These are phyloP conservation scores for Heterobasidion occidentale DNA, from an alignment of 1,284 basidiomycete species.

Conservation along the genomic window DNA sequence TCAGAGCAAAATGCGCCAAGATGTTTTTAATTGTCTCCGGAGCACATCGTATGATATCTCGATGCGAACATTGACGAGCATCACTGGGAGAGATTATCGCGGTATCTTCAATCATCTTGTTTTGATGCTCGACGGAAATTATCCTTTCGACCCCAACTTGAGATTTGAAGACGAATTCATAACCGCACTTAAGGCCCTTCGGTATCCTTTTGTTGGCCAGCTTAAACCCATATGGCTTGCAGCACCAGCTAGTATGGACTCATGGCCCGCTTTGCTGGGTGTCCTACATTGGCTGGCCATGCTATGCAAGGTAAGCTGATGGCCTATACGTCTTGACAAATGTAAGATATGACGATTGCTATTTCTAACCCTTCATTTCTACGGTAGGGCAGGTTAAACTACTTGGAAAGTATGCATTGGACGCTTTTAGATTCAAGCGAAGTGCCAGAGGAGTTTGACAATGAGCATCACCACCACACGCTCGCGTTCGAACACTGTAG, in stretches of 20 bases:
- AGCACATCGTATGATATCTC: slow-evolving; percentile 57
- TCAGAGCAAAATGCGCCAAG: slow-evolving; percentile 67
- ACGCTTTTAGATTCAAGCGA: slow-evolving; percentile 15
- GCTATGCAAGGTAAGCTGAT: slow-evolving; percentile 54
- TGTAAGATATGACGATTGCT: neutral
- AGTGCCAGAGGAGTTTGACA: slow-evolving; percentile 64
- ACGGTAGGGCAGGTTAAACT: slow-evolving; percentile 34
- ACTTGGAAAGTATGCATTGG: slow-evolving; percentile 28
- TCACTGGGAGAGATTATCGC: slow-evolving; percentile 78
- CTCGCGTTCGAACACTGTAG: slow-evolving; percentile 71
- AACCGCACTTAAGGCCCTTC: slow-evolving; percentile 60
- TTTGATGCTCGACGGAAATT: slow-evolving; percentile 62
- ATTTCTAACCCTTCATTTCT: neutral
- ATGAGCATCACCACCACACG: slow-evolving; percentile 65
- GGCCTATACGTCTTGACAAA: neutral
- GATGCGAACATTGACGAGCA: slow-evolving; percentile 58
- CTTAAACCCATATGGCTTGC: slow-evolving; percentile 80
- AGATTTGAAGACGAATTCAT: slow-evolving; percentile 81
- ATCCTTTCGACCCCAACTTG: slow-evolving; percentile 44
- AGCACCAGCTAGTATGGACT: slow-evolving; percentile 76
- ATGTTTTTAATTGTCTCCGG: slow-evolving; percentile 64
- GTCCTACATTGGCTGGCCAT: slow-evolving; percentile 86
- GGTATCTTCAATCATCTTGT: slow-evolving; percentile 74
- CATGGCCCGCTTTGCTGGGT: slow-evolving; percentile 77
- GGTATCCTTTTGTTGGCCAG: slow-evolving; percentile 68